A percentile compares a stretch with the other conserved stretches of the same genome.
Evolutionary conservation across 768 basidiomycete species (phyloP).

Genomic region (Leccinum subgranulosum): DNA sequence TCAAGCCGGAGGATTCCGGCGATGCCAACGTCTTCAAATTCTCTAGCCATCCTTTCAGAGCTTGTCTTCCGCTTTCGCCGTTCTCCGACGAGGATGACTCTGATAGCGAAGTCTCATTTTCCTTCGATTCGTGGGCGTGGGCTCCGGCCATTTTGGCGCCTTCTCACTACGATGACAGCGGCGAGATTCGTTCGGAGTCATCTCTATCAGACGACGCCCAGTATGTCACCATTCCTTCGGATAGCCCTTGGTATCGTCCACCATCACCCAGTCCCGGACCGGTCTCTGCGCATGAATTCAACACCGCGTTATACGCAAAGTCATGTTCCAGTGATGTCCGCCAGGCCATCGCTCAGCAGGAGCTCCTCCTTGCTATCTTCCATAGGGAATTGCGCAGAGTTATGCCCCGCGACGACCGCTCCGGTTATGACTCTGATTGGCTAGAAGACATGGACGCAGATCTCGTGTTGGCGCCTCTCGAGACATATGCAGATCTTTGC

Average conservation of each 20-base stretch:
- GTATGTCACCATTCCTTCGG: conserved; percentile 37
- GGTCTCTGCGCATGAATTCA: conserved; percentile 18
- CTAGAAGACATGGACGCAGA: conserved; percentile 28
- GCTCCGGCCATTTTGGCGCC: conserved; percentile 13
- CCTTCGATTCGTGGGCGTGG: conserved; percentile 18
- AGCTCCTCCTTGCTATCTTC: conserved; percentile 32
- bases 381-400: conserved; percentile 27
- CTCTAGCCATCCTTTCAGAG: conserved; percentile 18
- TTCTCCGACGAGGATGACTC: conserved; percentile 23
- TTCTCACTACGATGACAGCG: conserved; percentile 18
- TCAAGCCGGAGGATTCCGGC: conserved; percentile 1
- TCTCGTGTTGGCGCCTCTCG: conserved; percentile 26
- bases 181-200: conserved; percentile 18
- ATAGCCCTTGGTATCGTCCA: conserved; percentile 38
- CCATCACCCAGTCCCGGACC: conserved; percentile 29
- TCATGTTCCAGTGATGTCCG: conserved; percentile 34
- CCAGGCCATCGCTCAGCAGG: conserved; percentile 32
- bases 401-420: conserved; percentile 11
- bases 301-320: conserved; percentile 14
- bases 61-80: conserved; percentile 14
- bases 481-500: conserved; percentile 29
- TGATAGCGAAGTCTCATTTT: conserved; percentile 15
- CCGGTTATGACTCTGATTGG: conserved; percentile 25
- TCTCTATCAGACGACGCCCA: conserved; percentile 32
- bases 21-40: conserved; percentile 11